A percentile compares a stretch with the other conserved stretches of the same genome.
These are phyloP conservation scores for Cucurbita argyrosperma DNA, from an alignment of 306 rosid genomes.

Conservation along the genomic window DNA sequence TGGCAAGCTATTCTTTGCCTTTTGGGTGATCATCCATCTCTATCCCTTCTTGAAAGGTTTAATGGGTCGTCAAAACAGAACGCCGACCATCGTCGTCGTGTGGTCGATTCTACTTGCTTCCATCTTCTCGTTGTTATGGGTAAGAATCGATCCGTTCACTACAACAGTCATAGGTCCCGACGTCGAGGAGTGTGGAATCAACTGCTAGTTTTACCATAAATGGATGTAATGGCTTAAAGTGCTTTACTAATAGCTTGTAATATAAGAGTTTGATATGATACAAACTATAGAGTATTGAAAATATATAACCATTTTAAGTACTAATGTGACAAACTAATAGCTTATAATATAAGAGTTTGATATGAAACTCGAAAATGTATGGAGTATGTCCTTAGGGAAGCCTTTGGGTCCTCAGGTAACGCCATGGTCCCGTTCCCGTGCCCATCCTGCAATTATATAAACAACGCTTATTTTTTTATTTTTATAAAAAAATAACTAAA, in stretches of 20 bases:
- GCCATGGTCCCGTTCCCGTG: conserved; percentile 94
- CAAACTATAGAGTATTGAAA: not conserved
- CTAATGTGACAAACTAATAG: not conserved
- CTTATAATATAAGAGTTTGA: not conserved
- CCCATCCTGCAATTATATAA: conserved; percentile 58
- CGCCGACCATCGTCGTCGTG: conserved; percentile 84
- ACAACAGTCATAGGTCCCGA: conserved; percentile 87
- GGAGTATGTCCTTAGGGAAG: not conserved
- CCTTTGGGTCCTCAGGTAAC: conserved; percentile 31
- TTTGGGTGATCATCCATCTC: conserved; percentile 90
- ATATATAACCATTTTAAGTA: not conserved
- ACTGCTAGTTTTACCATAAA: conserved; percentile 34
- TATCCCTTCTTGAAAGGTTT: conserved; percentile 98
- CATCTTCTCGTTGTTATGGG: conserved; percentile 88
- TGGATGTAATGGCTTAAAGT: not conserved
- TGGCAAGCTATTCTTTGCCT: conserved; percentile 95
- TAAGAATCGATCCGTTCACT: conserved; percentile 70
- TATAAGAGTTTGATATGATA: not conserved
- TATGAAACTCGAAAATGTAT: not conserved
- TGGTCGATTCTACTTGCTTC: conserved; percentile 94
- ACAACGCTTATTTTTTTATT: not conserved
- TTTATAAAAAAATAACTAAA: too few relatives aligned
- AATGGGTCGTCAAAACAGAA: conserved; percentile 94
- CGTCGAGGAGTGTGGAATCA: conserved; percentile 72
- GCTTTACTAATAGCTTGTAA: not conserved